phyloP scores from a whole-genome alignment of 345 rosid species.

The Cardiospermum halicacabum region DNA sequence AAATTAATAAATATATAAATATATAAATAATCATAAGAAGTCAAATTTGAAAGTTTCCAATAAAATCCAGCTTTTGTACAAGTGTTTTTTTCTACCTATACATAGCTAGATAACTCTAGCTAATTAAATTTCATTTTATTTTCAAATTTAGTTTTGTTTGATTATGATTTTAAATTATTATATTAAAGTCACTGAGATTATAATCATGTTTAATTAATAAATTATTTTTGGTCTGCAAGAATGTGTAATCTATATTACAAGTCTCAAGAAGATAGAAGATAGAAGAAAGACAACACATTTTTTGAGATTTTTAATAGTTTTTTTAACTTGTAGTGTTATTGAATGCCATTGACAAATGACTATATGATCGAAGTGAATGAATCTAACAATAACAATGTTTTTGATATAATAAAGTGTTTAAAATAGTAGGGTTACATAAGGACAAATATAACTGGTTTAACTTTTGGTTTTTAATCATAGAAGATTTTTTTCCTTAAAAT shows the following conservation, averaged over 20 bases:
- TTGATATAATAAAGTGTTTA: not conserved
- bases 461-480: too few relatives aligned
- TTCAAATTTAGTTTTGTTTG: not conserved
- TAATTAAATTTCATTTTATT: constrained; percentile 1
- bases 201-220: not conserved
- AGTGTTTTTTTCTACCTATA: not conserved
- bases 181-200: constrained; percentile 8
- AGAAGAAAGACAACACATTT: not conserved
- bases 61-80: constrained; percentile 1
- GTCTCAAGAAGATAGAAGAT: not conserved
- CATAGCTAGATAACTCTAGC: not conserved
- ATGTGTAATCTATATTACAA: not conserved
- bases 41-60: constrained; percentile 17
- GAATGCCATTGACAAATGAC: constrained; percentile 1
- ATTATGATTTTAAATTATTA: not conserved
- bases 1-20: too few relatives aligned
- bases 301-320: not conserved
- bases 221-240: not conserved
- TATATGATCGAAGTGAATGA: not conserved
- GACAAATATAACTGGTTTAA: too few relatives aligned
- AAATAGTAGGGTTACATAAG: not conserved
- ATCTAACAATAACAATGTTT: not conserved
- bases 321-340: not conserved
- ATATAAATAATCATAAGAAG: constrained; percentile 23
- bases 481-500: not conserved